Evolutionary conservation across 495 filamentous ascomycete genomes (phyloP).

Genomic region (Tirmania nivea): DNA sequence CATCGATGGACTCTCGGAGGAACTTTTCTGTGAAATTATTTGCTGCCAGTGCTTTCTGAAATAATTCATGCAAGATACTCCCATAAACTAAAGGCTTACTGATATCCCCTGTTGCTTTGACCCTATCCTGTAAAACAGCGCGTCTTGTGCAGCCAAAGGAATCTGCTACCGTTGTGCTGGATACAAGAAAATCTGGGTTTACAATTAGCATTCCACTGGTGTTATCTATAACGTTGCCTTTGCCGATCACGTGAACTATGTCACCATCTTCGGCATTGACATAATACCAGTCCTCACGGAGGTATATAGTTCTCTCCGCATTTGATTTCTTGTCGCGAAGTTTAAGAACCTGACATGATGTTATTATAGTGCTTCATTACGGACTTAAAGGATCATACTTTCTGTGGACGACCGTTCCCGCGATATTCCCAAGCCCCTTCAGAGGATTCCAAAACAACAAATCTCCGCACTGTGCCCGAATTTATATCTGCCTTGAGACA

Average conservation of each 20-base stretch:
- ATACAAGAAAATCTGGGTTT: slow-evolving; percentile 88
- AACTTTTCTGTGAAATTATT: slow-evolving; percentile 60
- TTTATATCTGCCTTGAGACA: slow-evolving; percentile 19
- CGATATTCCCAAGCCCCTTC: slow-evolving; percentile 10
- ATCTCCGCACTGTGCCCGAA: slow-evolving; percentile 10
- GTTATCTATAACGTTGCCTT: slow-evolving; percentile 58
- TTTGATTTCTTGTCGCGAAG: slow-evolving; percentile 50
- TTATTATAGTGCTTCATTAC: not conserved
- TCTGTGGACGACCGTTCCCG: slow-evolving; percentile 3
- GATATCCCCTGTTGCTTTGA: slow-evolving; percentile 64
- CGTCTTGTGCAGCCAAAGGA: slow-evolving; percentile 74
- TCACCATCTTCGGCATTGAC: slow-evolving; percentile 51
- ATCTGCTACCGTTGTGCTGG: slow-evolving; percentile 79
- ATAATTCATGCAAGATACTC: slow-evolving; percentile 77
- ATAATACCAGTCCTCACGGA: slow-evolving; percentile 59
- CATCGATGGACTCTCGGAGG: slow-evolving; percentile 39
- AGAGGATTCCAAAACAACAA: slow-evolving; percentile 9
- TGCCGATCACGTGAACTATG: slow-evolving; percentile 69
- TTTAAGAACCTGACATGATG: not conserved
- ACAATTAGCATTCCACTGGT: slow-evolving; percentile 66
- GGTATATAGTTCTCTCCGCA: slow-evolving; percentile 40
- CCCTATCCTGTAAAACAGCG: slow-evolving; percentile 77
- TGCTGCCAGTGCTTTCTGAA: slow-evolving; percentile 67
- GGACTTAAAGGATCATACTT: not conserved
- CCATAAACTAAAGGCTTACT: slow-evolving; percentile 68